Percentiles rank a stretch among this genome's conserved stretches.
phyloP scores from a whole-genome alignment of 1,284 basidiomycete genomes.

The Cronartium quercuum region DNA sequence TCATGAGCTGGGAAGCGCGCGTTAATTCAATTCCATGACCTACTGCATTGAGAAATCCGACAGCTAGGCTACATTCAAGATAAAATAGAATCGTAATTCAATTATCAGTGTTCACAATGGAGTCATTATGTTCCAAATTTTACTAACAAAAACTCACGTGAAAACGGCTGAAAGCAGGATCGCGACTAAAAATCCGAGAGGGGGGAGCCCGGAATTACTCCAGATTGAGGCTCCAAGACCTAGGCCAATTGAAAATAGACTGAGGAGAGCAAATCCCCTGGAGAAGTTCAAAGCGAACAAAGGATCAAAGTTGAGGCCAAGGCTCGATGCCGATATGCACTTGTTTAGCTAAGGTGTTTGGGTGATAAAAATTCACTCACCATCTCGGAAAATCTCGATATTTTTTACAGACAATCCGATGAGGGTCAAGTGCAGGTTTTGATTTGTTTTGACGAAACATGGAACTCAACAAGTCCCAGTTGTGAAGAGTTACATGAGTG shows the following conservation, averaged over 20 bases:
- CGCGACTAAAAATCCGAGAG: slow-evolving; percentile 6
- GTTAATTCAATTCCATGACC: background rate
- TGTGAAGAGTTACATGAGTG: slow-evolving; percentile 24
- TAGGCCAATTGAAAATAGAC: slow-evolving; percentile 3
- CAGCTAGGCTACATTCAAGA: background rate
- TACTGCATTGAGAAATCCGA: background rate
- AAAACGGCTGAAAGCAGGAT: slow-evolving; percentile 14
- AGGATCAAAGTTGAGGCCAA: background rate
- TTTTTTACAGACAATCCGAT: slow-evolving; percentile 11
- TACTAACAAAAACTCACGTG: slow-evolving; percentile 20
- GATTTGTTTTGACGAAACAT: background rate
- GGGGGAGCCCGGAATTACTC: slow-evolving; percentile 19
- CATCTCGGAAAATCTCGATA: slow-evolving; percentile 26
- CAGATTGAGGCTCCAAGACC: slow-evolving; percentile 1
- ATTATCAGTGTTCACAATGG: background rate
- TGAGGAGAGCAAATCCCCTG: slow-evolving; percentile 16
- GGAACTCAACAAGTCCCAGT: background rate
- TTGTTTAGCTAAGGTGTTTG: background rate
- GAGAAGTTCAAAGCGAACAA: background rate
- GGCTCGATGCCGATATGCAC: background rate
- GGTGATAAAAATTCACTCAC: background rate
- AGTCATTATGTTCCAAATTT: background rate
- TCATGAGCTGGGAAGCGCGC: no score
- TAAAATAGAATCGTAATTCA: background rate
- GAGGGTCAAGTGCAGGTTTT: background rate